Conservation (phyloP, 1,284 basidiomycete genomes). For the Trichosporon asahii region DNA sequence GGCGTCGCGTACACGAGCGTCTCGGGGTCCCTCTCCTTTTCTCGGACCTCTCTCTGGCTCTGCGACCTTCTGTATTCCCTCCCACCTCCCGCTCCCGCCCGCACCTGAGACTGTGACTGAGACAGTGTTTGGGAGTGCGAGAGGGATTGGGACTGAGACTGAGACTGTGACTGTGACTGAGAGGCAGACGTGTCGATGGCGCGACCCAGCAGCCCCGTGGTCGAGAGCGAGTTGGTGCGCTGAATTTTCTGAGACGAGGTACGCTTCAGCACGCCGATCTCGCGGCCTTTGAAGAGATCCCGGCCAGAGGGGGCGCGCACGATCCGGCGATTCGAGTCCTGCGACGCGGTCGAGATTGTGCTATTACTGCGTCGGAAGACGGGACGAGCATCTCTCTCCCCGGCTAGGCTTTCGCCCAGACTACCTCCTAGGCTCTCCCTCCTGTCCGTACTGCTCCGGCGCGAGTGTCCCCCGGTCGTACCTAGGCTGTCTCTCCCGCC, state of each 20-base stretch:
- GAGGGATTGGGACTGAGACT: slow-evolving; percentile 15
- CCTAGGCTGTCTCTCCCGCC: no score
- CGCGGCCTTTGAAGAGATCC: slow-evolving; percentile 33
- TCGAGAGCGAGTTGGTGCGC: neutral
- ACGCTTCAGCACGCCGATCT: slow-evolving; percentile 16
- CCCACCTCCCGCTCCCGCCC: slow-evolving; percentile 13
- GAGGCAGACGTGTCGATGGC: neutral
- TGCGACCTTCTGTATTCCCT: neutral
- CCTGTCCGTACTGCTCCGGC: neutral
- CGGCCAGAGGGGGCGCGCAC: slow-evolving; percentile 40
- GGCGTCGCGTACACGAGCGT: slow-evolving; percentile 46
- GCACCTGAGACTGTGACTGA: slow-evolving; percentile 6
- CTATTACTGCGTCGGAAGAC: neutral
- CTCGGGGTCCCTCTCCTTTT: slow-evolving; percentile 11
- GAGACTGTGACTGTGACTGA: no score
- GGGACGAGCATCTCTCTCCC: neutral
- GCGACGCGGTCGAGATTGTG: neutral
- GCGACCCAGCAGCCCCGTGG: slow-evolving; percentile 31
- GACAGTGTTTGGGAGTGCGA: no score
- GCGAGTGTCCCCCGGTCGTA: neutral
- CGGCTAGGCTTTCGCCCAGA: neutral
- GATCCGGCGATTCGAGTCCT: neutral
- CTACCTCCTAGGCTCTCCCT: neutral
- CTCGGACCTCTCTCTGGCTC: neutral
- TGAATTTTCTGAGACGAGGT: slow-evolving; percentile 22